Base-by-base conservation (phyloP, 129 eudicot genomes). In the Lonicera japonica region DNA sequence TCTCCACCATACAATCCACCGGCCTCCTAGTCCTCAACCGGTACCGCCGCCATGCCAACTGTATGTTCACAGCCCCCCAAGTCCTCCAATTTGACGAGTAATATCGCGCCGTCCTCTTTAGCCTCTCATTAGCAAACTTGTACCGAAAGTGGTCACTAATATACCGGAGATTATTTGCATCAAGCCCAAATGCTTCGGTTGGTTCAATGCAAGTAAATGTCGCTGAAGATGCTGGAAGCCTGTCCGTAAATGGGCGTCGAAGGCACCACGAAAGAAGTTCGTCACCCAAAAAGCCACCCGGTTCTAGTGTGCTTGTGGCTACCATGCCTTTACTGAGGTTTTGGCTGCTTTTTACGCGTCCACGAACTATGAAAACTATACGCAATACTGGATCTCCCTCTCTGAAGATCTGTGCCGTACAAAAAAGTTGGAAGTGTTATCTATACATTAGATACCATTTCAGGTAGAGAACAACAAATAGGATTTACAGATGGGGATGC, bases 81-180 rank as follows among this genome's bases (percentile, higher is more conserved):
- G 96, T 92, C 75, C 95, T 74, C 98, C 98, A 92, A 21, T 82
- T 92, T 3, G 98, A 82, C n/a, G 98, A 92, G 60, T 92, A 79
- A 36, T 80, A 92, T 24, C 88, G 78, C 23, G 84, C 80, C 1
- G 89, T 92, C 17, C 96, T 71, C 68, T 70, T 92, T 5, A 87
- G 82, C 70, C 77, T 74, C 70, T 91, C 98, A 45, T 91, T 91
- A 0, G 90, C 90, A 64, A 91, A 91, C 53, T 91, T 87, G 83
- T 92, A 92, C 1, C 98, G 77, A 41, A 92, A 92, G 70, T 92
- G 98, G 21, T 87, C 96, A 0, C 95, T 87, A 38, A 92, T 87
- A 65, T 87, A 92, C 16, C 80, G 80, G 3, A 92, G 96, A 69
- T 78, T 69, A 40, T 85, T 76, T 0, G 96, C 84, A 20, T 88